Evolutionary conservation across 495 filamentous ascomycete genomes (phyloP), one percentile per base, ranked within the genome.

Genomic region (Monascus purpureus): DNA sequence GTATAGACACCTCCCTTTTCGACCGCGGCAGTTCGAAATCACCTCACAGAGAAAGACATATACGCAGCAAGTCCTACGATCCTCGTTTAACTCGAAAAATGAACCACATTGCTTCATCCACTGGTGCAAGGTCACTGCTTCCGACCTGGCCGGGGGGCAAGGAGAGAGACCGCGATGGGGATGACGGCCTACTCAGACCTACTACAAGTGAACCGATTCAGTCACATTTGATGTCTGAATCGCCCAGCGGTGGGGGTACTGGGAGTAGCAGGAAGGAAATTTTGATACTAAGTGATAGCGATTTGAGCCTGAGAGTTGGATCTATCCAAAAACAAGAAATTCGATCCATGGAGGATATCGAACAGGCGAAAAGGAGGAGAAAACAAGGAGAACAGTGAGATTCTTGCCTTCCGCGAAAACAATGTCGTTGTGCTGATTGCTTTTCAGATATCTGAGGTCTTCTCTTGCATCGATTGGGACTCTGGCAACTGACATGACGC

Each of bases 401-500:
- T 6, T 7, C 20, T 16, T 25, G 8, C 25, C 9, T 25, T 22
- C 5, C n/a, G n/a, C n/a, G n/a, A n/a, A n/a, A n/a, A n/a, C n/a
- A n/a, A n/a, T n/a, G n/a, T n/a, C n/a, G n/a, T n/a, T n/a, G n/a
- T n/a, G n/a, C n/a, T n/a, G n/a, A 5, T 22, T 22, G 20, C 9
- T 22, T 31, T 11, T 29, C 20, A 63, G 59, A 26, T 59, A 49
- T 42, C 42, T 66, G 24, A 51, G 46, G 2, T 52, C 45, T 20
- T 49, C 55, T n/a, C 38, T 63, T 13, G 44, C 51, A 6, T 49
- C 53, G 1, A 54, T 62, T 25, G 56, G 59, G 9, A 55, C 54
- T 0, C 48, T 55, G 15, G 61, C 61, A 16, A 70, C 56, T 32
- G 67, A 68, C 22, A 73, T 74, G 2, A 90, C 76, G 13, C 69